Evolutionary conservation across 768 basidiomycete genomes (phyloP), one percentile per base, ranked within the genome.

Genomic region (Tremella fuciformis): DNA sequence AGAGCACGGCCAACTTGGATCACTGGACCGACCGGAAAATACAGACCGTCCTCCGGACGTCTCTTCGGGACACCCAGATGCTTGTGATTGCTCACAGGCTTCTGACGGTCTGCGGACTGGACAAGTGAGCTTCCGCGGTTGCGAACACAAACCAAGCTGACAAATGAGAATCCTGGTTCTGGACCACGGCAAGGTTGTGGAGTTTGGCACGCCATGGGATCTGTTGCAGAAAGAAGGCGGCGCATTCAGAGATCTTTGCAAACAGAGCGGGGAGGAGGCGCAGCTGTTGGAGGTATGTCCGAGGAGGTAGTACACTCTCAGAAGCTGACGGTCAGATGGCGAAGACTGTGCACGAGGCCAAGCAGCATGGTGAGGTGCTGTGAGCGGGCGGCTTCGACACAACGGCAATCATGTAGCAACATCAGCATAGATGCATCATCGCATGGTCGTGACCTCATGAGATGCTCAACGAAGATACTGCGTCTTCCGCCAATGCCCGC

Each of bases 231-330:
- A 83, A 49, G 76, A 83, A 37, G 74, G 81, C n/a, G 83, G 87
- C 0, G 73, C 79, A 11, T 91, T 92, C 74, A 81, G 83, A 56
- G 83, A 83, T 61, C 83, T 90, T 24, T 74, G 73, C 40, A 65
- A 63, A 37, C 69, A 73, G 40, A 70, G 67, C 39, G 75, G 75
- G 46, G 75, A 76, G 54, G 73, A 76, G 48, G 53, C 54, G 2
- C 57, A 68, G 25, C 53, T 76, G 40, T 48, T 70, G n/a, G 71
- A 73, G 29, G 29, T 34, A 6, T 4, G 29, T 34, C 29, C 11
- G 4, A 11, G 6, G 11, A 34, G 29, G 29, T 34, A 11, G 11
- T 11, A 6, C 29, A 34, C 11, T 4, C 11, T 34, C 4, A 6
- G 11, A 6, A 11, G 29, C 29, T 34, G 29, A 34, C 29, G 4